Evolutionary conservation across 2,329 filamentous ascomycete species (phyloP), one percentile per base, ranked within the genome.

Genomic region (Colletotrichum truncatum): DNA sequence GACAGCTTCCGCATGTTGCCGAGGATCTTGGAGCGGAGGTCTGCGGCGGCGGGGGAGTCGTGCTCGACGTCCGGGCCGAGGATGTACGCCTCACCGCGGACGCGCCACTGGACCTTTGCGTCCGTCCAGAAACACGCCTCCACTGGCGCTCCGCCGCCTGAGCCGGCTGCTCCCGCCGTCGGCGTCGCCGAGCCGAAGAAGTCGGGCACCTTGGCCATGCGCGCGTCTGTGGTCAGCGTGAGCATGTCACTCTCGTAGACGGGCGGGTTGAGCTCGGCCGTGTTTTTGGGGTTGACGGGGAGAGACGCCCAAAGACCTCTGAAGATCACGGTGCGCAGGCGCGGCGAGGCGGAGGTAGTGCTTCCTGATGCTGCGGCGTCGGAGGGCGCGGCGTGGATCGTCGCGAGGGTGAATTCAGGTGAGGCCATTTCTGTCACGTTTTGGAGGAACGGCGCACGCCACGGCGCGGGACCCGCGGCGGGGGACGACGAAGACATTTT

Each of bases 71-170:
- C 92, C 51, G 85, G 82, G 0, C 88, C 92, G 30, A 98, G 82
- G 4, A 97, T 80, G 80, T 90, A 96, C 16, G 91, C 92, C 64
- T 81, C 83, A 2, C 95, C 95, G 49, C 89, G 88, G 32, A 98
- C 77, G 64, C 95, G 87, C 95, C 95, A 98, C 81, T 98, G 95
- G 14, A 88, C 91, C 76, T 83, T 86, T 5, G 84, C 82, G 68
- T 87, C 85, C 9, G 89, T 82, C 95, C 94, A 98, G 76, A 92
- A 96, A 10, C 93, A 87, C 6, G 90, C 93, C 79, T 98, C 95
- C n/a, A 95, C 88, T 3, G 86, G 84, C 1, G 89, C 89, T 38
- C 93, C 89, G 34, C 90, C 85, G 9, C 89, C 89, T 67, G 88
- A 86, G 80, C 11, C 82, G 81, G 71, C 81, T 79, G 36, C 83